Base-by-base conservation (phyloP, 495 filamentous ascomycete genomes). In the Aspergillus sclerotioniger region DNA sequence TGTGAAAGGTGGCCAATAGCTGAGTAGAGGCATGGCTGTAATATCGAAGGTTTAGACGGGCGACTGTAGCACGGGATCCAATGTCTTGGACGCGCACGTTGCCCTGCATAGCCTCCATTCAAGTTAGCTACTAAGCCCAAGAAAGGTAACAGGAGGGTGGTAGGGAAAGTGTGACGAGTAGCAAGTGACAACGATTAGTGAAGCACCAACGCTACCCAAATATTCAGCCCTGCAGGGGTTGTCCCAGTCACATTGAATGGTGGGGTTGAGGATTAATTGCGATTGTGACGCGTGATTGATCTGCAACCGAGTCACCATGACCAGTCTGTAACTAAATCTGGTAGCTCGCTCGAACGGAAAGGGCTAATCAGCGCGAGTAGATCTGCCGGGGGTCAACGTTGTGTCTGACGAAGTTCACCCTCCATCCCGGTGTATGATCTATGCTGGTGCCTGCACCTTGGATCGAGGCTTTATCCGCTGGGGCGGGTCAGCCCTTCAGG, bases 321-420 rank as follows among this genome's bases (percentile, higher is more conserved):
- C 12, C 9, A 15, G 46, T 49, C 9, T 15, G 25, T 49, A 2
- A 6, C 4, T 49, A 20, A 47, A 21, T 25, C n/a, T 4, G 17
- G 45, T 25, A 7, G 9, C 9, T 12, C 17, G 17, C 19, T 49
- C 21, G n/a, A 28, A 20, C 7, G 19, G 8, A 17, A 7, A 12
- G 9, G 46, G 8, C 17, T 46, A 15, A 44, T 35, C 35, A 28
- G 47, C 39, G 15, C 25, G 33, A 28, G 48, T 54, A 45, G 44
- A 59, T 54, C 51, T 51, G 20, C 57, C 35, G 43, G 12, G 51
- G 33, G 57, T 25, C 41, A 20, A 53, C 51, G 51, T 59, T 54
- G 33, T 44, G 44, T 53, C 49, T 59, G 49, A 53, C 49, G 41
- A 53, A 45, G 45, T 17, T 35, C 28, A 28, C 39, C 49, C 6